Evolutionary conservation across 1,139 yeast genomes (phyloP), one percentile per base, ranked within the genome.

Genomic region (Taiozyma sp.): DNA sequence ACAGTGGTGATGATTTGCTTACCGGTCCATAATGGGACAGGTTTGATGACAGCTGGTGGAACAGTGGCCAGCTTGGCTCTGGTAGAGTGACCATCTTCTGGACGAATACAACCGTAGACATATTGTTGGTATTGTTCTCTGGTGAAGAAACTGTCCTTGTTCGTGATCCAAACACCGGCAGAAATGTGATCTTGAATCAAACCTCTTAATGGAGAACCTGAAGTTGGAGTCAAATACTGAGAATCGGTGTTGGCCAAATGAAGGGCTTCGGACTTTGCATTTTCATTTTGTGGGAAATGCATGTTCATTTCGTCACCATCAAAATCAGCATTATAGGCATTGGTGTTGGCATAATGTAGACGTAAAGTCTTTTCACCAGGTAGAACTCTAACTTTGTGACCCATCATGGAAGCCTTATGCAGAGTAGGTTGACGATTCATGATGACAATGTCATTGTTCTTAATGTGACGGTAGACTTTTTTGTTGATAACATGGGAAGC

Each of bases 281-380:
- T 90, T 74, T 93, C 98, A 70, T 89, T 92, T 74, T 95, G 99
- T 32, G 99, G 99, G 78, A 95, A 93, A 74, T 95, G 99, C 97
- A 95, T 87, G 69, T 95, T 95, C 99, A 95, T 95, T 76, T 95
- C 99, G 73, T 95, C 99, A 76, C 99, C 99, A 74, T 95, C 99
- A 65, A 95, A 95, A 80, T 95, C 99, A 43, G 99, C 99, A 70
- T 93, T 95, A 72, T 91, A 91, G 49, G 99, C 97, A 74, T 98
- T 98, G 46, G 99, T 95, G 70, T 95, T 95, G 61, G 99, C 99
- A 70, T 95, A 95, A 71, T 95, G 99, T 70, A 95, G 78, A 68
- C 99, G 83, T 62, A 95, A 77, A 4, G 99, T 95, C 76, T 95
- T 95, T 68, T 95, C 99, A 55, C 96, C 96, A 4, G 98, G 99